A percentile compares a stretch with the other conserved stretches of the same genome.
Conservation (phyloP, 2,329 filamentous ascomycete genomes). For the Chaetomium sp. region DNA sequence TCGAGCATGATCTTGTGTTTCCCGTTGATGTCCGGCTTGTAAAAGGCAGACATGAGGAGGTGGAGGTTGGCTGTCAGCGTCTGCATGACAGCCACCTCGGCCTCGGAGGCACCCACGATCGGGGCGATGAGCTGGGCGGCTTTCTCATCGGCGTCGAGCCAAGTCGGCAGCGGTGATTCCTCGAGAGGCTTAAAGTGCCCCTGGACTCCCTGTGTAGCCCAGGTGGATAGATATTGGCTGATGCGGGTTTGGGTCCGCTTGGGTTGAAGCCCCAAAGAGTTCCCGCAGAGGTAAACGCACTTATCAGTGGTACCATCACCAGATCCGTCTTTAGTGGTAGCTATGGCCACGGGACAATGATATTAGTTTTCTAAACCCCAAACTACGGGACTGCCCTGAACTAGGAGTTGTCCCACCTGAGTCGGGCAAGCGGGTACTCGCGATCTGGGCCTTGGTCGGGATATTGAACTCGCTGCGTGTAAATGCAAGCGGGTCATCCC, state of each 20-base stretch:
- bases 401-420: constrained; percentile 28
- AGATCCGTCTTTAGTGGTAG: constrained; percentile 11
- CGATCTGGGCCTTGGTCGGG: constrained; percentile 35
- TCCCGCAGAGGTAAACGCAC: constrained; percentile 74
- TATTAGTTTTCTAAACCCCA: constrained; percentile 19
- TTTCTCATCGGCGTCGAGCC: constrained; percentile 71
- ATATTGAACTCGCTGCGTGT: constrained; percentile 37
- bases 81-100: constrained; percentile 78
- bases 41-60: constrained; percentile 77
- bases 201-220: constrained; percentile 75
- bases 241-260: constrained; percentile 65
- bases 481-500: constrained; percentile 33
- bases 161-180: constrained; percentile 63
- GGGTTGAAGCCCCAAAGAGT: constrained; percentile 77
- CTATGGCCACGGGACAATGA: constrained; percentile 8
- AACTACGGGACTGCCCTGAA: background rate
- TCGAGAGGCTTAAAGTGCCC: constrained; percentile 72
- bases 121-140: constrained; percentile 67
- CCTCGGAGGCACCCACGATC: constrained; percentile 67
- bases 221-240: constrained; percentile 69
- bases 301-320: constrained; percentile 20
- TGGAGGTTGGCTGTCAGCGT: constrained; percentile 79
- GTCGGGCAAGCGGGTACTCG: constrained; percentile 33
- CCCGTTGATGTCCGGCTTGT: constrained; percentile 61
- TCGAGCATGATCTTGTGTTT: constrained; percentile 76